A percentile compares a stretch with the other conserved stretches of the same genome.
These are phyloP conservation scores for Wickerhamiella vanderwaltii DNA, from an alignment of 805 yeast species.

Conservation along the genomic window DNA sequence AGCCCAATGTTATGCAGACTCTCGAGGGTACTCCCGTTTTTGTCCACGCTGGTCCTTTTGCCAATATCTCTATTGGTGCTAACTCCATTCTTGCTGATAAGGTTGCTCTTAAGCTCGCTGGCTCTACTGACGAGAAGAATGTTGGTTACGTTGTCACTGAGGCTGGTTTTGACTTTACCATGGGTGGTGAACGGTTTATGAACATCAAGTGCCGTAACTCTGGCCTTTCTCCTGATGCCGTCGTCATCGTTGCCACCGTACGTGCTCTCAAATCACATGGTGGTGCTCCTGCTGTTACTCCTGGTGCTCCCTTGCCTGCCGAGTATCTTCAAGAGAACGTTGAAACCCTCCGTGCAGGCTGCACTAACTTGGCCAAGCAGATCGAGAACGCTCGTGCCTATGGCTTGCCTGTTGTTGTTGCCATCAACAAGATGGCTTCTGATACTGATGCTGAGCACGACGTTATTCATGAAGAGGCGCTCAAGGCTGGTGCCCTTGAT, in stretches of 20 bases:
- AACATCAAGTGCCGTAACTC: slow-evolving; percentile 91
- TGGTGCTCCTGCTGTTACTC: slow-evolving; percentile 93
- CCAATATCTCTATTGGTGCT: slow-evolving; percentile 94
- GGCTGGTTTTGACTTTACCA: slow-evolving; percentile 97
- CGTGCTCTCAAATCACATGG: slow-evolving; percentile 96
- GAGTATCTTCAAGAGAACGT: slow-evolving; percentile 74
- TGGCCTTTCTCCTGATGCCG: slow-evolving; percentile 77
- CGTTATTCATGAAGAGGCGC: slow-evolving; percentile 65
- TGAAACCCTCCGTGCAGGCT: slow-evolving; percentile 64
- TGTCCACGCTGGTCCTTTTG: slow-evolving; percentile 97
- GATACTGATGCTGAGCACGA: slow-evolving; percentile 74
- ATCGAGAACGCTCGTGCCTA: slow-evolving; percentile 72
- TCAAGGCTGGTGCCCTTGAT: slow-evolving; percentile 84
- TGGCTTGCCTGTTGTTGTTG: slow-evolving; percentile 89
- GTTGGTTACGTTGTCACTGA: slow-evolving; percentile 88
- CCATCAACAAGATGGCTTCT: slow-evolving; percentile 75
- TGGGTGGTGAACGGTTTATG: slow-evolving; percentile 98
- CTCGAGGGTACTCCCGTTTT: slow-evolving; percentile 95
- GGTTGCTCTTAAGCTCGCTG: slow-evolving; percentile 83
- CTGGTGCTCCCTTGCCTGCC: slow-evolving; percentile 75
- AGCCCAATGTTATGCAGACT: slow-evolving; percentile 95
- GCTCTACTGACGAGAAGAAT: slow-evolving; percentile 35
- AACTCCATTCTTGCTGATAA: slow-evolving; percentile 88
- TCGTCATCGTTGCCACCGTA: slow-evolving; percentile 90
- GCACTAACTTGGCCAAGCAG: slow-evolving; percentile 82